phyloP scores from a whole-genome alignment of 495 filamentous ascomycete genomes.

The Talaromyces borbonicus region DNA sequence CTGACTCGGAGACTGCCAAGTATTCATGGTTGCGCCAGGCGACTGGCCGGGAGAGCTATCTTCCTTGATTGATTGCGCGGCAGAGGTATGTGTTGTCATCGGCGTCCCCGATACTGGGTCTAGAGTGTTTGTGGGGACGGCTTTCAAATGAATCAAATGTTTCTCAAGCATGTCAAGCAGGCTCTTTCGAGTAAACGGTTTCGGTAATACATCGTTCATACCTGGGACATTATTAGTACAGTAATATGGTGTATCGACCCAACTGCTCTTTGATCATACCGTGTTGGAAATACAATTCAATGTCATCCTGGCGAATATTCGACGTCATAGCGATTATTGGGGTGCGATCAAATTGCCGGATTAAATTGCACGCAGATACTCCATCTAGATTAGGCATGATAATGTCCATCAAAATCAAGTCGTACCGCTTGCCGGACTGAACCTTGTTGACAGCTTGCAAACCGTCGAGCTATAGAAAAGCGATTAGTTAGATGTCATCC shows the following conservation, averaged over 20 bases:
- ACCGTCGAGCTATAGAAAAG: constrained; percentile 66
- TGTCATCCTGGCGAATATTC: constrained; percentile 94
- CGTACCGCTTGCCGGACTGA: constrained; percentile 71
- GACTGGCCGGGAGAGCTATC: constrained; percentile 74
- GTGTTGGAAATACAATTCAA: constrained; percentile 93
- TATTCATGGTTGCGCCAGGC: constrained; percentile 54
- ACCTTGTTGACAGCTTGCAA: constrained; percentile 90
- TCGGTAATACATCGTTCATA: constrained; percentile 98
- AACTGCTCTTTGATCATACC: constrained; percentile 51
- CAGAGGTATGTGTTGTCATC: constrained; percentile 41
- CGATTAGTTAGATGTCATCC: background rate
- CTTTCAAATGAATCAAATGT: constrained; percentile 71
- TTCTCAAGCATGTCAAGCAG: constrained; percentile 85
- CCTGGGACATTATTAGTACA: constrained; percentile 38
- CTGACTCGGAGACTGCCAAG: constrained; percentile 66
- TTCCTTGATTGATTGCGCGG: constrained; percentile 60
- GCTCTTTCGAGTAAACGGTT: constrained; percentile 94
- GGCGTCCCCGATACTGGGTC: constrained; percentile 29
- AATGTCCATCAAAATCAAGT: constrained; percentile 97
- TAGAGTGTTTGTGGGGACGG: constrained; percentile 32
- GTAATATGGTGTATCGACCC: constrained; percentile 12
- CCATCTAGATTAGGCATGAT: constrained; percentile 97
- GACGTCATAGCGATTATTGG: constrained; percentile 99
- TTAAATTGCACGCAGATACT: constrained; percentile 87
- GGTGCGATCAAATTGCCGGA: constrained; percentile 78